Conservation (phyloP, 495 filamentous ascomycete genomes). For the Cercophora samala region DNA sequence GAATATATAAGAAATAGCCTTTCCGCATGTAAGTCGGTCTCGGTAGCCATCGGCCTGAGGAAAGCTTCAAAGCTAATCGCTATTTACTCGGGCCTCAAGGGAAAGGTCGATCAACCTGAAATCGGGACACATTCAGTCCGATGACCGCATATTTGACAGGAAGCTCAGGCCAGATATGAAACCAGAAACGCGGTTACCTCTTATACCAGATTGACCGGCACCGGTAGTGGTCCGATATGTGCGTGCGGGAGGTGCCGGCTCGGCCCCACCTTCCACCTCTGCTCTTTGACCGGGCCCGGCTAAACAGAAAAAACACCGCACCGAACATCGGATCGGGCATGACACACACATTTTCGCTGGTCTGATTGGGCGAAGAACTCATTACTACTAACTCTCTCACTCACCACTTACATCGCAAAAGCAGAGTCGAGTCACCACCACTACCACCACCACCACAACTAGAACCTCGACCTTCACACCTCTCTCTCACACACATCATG, state of each 20-base stretch:
- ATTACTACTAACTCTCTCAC: not conserved
- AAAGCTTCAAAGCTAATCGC: not conserved
- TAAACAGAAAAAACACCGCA: conserved; percentile 4
- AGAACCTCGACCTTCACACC: no score
- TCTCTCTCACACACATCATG: not conserved
- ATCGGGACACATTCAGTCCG: no score
- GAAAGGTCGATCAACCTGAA: not conserved
- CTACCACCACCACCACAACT: not conserved
- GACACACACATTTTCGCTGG: not conserved
- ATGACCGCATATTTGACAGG: no score
- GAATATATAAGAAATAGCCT: not conserved
- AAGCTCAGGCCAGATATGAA: no score
- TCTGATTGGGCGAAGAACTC: not conserved
- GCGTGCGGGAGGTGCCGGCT: not conserved
- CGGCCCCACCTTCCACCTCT: not conserved
- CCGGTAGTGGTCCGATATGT: not conserved
- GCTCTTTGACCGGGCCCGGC: not conserved
- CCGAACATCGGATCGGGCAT: conserved; percentile 3
- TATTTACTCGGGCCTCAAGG: not conserved
- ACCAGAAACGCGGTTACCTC: no score
- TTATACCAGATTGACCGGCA: not conserved
- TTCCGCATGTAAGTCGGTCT: not conserved
- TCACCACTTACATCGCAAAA: not conserved
- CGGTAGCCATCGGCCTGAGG: not conserved
- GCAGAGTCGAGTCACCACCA: not conserved